These are phyloP conservation scores for Gentiana dahurica DNA, from an alignment of 257 asterid species.

Conservation along the genomic window DNA sequence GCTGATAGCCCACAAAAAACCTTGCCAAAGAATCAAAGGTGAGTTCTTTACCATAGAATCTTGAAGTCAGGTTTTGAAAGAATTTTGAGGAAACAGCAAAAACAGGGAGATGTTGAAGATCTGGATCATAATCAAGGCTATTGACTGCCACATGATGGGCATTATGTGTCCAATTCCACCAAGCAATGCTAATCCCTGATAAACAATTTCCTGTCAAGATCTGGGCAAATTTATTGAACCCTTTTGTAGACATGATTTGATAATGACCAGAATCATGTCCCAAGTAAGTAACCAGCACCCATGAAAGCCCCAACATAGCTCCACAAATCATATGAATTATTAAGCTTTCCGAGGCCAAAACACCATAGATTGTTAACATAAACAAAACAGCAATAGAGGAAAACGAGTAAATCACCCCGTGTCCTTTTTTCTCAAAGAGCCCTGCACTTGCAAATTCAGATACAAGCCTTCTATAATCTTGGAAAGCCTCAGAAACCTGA, in stretches of 20 bases:
- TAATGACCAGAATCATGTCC: slow-evolving; percentile 56
- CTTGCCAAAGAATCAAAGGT: too few species aligned
- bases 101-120: too few species aligned
- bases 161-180: slow-evolving; percentile 99
- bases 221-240: slow-evolving; percentile 48
- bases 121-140: too few species aligned
- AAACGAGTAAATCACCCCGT: too few species aligned
- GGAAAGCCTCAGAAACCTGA: neutral
- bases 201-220: slow-evolving; percentile 68
- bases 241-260: slow-evolving; percentile 39
- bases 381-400: too few species aligned
- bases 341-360: slow-evolving; percentile 13
- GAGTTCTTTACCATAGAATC: too few species aligned
- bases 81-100: too few species aligned
- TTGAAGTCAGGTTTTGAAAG: too few species aligned
- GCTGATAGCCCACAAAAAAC: too few species aligned
- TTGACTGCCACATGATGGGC: slow-evolving; percentile 63
- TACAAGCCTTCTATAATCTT: neutral
- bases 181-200: slow-evolving; percentile 88
- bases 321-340: slow-evolving; percentile 27
- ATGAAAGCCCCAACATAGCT: slow-evolving; percentile 25
- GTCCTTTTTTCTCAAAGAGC: slow-evolving; percentile 15
- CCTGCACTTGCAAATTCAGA: slow-evolving; percentile 25
- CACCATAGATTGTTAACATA: slow-evolving; percentile 16
- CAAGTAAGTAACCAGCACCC: slow-evolving; percentile 34